Evolutionary conservation across 768 basidiomycete species (phyloP), one percentile per base, ranked within the genome.

Genomic region (Crepidotus variabilis): DNA sequence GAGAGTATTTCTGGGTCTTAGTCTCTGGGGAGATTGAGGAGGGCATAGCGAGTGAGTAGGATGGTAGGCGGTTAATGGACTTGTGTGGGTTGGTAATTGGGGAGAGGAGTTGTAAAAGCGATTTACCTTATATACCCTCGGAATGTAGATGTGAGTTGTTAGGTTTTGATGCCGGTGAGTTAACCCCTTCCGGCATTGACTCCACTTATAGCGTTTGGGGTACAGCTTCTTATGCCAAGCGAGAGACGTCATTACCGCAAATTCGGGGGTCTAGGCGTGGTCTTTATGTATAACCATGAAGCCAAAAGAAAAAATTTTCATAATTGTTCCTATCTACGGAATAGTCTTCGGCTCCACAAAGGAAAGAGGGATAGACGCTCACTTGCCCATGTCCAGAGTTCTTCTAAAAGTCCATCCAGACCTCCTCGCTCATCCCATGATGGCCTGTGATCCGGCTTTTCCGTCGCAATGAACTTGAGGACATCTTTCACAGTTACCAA

Each of bases 401-500:
- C 83, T 66, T 86, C 85, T 51, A 87, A 68, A 48, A 85, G 65
- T 13, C 81, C 83, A 63, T 87, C 84, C 11, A 87, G 70, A n/a
- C 85, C 85, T 4, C 85, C 86, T 39, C 77, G 75, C 57, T 82
- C 79, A 61, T 83, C 82, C 83, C 82, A 84, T 10, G 81, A 82
- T 11, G 77, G 78, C 48, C 78, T 73, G 47, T 74, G 75, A 34
- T 77, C 78, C 14, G 79, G 76, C 56, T 79, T 78, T 63, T 83
- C 80, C 24, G 79, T 81, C 14, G 82, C 78, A 56, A 90, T 96
- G 66, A 95, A 93, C 52, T 87, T 87, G 14, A 99, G 73, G 2
- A 98, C 93, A 65, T 99, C 97, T 68, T 99, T 99, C 48, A 98
- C 92, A 0, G 95, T 98, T 34, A 98, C 86, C 24, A 99, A 75